These are phyloP conservation scores for Tricharina praecox DNA, from an alignment of 495 filamentous ascomycete species.

Conservation along the genomic window DNA sequence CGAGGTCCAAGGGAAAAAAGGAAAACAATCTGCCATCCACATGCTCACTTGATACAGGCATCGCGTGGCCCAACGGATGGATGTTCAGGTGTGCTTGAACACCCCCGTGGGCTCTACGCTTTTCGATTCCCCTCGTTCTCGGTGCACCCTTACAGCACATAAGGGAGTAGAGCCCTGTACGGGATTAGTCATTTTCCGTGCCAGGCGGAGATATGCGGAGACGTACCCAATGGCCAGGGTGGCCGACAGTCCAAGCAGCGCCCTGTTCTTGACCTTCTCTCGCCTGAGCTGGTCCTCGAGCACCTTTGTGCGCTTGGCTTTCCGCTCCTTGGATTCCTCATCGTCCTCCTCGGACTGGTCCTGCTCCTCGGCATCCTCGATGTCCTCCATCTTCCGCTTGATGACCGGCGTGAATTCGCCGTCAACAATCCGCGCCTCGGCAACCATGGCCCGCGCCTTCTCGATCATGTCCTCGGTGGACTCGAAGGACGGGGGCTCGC, in stretches of 20 bases:
- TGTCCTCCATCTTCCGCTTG: constrained; percentile 78
- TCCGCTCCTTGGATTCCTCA: constrained; percentile 39
- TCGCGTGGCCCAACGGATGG: no score
- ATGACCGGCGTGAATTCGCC: constrained; percentile 28
- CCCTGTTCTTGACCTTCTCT: constrained; percentile 65
- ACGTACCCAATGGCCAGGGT: constrained; percentile 56
- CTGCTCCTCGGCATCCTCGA: constrained; percentile 32
- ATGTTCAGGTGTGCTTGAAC: no score
- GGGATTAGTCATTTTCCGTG: constrained; percentile 12
- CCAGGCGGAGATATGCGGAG: background rate
- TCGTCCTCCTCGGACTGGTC: constrained; percentile 33
- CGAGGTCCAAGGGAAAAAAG: no score
- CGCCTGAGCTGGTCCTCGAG: constrained; percentile 59
- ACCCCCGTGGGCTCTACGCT: background rate
- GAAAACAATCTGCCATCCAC: no score
- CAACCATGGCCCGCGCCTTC: constrained; percentile 78
- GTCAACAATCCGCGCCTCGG: constrained; percentile 50
- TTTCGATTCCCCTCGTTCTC: background rate
- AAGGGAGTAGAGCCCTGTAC: constrained; percentile 39
- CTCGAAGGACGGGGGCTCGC: constrained; percentile 52
- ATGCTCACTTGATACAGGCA: no score
- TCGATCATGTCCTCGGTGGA: constrained; percentile 66
- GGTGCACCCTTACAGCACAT: constrained; percentile 28
- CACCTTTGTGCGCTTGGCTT: constrained; percentile 57
- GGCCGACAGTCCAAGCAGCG: constrained; percentile 66